Evolutionary conservation across 2,329 filamentous ascomycete species (phyloP), one percentile per base, ranked within the genome.

Genomic region (Hypoxylon sp.): DNA sequence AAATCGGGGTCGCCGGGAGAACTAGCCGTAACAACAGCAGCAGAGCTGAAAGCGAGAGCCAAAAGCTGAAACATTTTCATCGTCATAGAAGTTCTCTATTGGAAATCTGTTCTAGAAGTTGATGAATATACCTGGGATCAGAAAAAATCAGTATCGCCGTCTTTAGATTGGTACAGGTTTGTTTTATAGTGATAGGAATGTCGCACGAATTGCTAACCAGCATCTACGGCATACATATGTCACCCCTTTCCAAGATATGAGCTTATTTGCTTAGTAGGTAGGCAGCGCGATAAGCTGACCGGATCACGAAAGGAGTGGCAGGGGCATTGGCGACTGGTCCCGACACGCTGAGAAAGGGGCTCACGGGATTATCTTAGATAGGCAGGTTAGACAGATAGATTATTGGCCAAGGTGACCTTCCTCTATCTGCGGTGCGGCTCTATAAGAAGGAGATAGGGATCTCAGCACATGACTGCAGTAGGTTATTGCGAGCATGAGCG

Each of bases 321-420:
- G 36, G 56, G 65, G 34, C 59, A 62, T 23, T 34, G 30, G 17
- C 53, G 21, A 32, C 21, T 36, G 17, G 19, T 56, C n/a, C 43
- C 50, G 45, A 46, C 51, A 52, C 19, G 23, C 32, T 43, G n/a
- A 41, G 45, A 59, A 43, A 41, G 23, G 34, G 28, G 49, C 25
- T 41, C 65, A 68, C 45, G 62, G 46, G 57, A 46, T 49, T 41
- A 49, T 45, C 65, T 59, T 41, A 65, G 62, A 68, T 68, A 68
- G 62, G 62, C 52, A 68, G 65, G 65, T 61, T 62, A 30, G 34
- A 65, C 30, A 63, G 45, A 56, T 55, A 48, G 30, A 63, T 46
- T 34, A 59, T 51, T 50, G 52, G 50, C 41, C 36, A 41, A 58
- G 48, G 34, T 53, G 14, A 53, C 19, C 34, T 41, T 52, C 48